Percentiles rank a stretch among this genome's conserved stretches.
phyloP scores from a whole-genome alignment of 306 rosid species.

The Trifolium subterraneum region DNA sequence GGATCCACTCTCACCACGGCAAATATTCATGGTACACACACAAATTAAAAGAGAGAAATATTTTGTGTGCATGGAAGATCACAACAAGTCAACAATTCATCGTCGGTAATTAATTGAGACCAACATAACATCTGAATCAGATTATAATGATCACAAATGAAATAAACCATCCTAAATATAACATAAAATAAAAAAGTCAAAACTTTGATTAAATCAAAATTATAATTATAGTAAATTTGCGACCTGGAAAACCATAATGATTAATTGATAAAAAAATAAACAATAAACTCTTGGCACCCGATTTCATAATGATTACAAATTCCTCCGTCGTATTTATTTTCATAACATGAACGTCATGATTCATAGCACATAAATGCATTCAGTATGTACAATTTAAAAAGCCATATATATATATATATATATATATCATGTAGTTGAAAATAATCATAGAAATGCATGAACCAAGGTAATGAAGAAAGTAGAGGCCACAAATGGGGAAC shows the following conservation, averaged over 20 bases:
- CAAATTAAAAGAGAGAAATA: neutral
- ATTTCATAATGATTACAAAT: conserved; percentile 14
- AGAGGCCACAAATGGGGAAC: conserved; percentile 27
- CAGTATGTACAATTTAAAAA: neutral
- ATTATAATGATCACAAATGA: neutral
- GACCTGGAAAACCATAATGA: neutral
- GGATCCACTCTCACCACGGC: too few species aligned
- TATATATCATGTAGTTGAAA: neutral
- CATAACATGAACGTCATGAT: neutral
- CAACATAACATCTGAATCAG: conserved; percentile 11
- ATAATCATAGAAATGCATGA: neutral
- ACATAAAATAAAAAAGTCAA: conserved; percentile 3
- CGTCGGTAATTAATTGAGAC: neutral
- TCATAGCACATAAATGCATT: conserved; percentile 1
- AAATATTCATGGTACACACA: too few species aligned
- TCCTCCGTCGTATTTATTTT: neutral
- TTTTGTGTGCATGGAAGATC: neutral
- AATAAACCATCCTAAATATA: conserved; percentile 8
- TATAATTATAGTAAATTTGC: neutral
- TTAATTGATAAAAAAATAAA: neutral
- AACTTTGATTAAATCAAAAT: neutral
- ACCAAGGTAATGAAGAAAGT: conserved; percentile 13
- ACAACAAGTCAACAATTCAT: neutral
- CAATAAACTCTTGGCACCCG: neutral
- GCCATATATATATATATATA: neutral